A percentile compares a stretch with the other conserved stretches of the same genome.
These are phyloP conservation scores for Allomyces javanicus DNA, from an alignment of 192 early-diverging fungal species.

Conservation along the genomic window DNA sequence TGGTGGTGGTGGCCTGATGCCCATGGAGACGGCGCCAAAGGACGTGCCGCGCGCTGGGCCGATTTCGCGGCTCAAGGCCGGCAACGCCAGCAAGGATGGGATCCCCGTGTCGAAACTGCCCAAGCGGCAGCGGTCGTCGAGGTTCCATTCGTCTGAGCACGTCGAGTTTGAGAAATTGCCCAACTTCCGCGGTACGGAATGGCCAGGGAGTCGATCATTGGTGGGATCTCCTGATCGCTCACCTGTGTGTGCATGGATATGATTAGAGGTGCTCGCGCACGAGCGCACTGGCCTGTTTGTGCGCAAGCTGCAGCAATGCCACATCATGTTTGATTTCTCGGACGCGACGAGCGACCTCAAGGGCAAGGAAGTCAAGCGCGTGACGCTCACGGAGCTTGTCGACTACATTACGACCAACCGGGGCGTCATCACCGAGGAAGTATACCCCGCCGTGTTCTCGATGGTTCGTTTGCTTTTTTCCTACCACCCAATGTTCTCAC, in stretches of 20 bases:
- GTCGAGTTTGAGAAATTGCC: conserved; percentile 61
- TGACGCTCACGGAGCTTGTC: conserved; percentile 72
- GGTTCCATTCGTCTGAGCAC: conserved; percentile 63
- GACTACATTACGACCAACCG: conserved; percentile 82
- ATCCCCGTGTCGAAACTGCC: conserved; percentile 63
- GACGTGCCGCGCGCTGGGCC: neutral
- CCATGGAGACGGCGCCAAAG: neutral
- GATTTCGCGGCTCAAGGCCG: neutral
- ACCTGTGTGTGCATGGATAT: neutral
- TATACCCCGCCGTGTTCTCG: conserved; percentile 79
- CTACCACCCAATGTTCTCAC: neutral
- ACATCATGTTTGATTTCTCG: conserved; percentile 87
- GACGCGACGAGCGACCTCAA: conserved; percentile 69
- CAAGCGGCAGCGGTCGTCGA: conserved; percentile 60
- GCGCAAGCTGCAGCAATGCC: conserved; percentile 81
- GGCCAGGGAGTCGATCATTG: neutral
- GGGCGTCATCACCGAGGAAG: conserved; percentile 65
- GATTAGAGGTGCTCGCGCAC: conserved; percentile 52
- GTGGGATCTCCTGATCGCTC: neutral
- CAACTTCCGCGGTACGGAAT: conserved; percentile 43
- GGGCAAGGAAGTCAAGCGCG: conserved; percentile 91
- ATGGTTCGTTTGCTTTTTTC: conserved; percentile 45
- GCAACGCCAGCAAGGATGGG: conserved; percentile 24
- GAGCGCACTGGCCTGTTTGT: conserved; percentile 76
- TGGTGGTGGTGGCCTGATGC: neutral